phyloP scores from a whole-genome alignment of 257 asterid genomes.

The Solanum lycopersicoides region DNA sequence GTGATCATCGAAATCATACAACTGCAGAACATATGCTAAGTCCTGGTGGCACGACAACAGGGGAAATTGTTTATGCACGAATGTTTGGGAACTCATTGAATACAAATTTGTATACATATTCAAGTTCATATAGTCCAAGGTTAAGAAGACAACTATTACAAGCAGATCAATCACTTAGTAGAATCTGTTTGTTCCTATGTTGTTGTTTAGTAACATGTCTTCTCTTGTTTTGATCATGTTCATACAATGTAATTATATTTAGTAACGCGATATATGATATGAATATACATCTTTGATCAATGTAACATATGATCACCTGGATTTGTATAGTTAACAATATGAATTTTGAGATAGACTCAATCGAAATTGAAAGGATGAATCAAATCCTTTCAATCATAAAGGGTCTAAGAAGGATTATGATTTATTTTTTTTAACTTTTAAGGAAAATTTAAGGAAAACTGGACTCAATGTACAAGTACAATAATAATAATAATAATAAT shows the following conservation, averaged over 20 bases:
- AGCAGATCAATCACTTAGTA: conserved; percentile 46
- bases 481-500: too few relatives aligned
- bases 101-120: conserved; percentile 20
- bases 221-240: conserved; percentile 28
- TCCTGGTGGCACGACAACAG: conserved; percentile 9
- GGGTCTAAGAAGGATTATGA: too few relatives aligned
- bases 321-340: too few relatives aligned
- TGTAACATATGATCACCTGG: not conserved
- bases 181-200: conserved; percentile 45
- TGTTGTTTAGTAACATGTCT: conserved; percentile 53
- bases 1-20: not conserved
- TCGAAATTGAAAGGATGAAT: too few relatives aligned
- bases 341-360: too few relatives aligned
- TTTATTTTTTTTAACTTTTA: too few relatives aligned
- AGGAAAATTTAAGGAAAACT: too few relatives aligned
- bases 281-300: not conserved
- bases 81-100: conserved; percentile 44
- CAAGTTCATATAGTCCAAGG: conserved; percentile 50
- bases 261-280: not conserved
- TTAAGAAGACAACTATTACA: conserved; percentile 30
- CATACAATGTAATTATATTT: not conserved
- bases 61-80: conserved; percentile 47
- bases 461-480: too few relatives aligned
- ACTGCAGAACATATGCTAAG: conserved; percentile 6
- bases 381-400: too few relatives aligned